These are phyloP conservation scores for Mrakia hoshinonis DNA, from an alignment of 768 basidiomycete genomes.

Conservation along the genomic window DNA sequence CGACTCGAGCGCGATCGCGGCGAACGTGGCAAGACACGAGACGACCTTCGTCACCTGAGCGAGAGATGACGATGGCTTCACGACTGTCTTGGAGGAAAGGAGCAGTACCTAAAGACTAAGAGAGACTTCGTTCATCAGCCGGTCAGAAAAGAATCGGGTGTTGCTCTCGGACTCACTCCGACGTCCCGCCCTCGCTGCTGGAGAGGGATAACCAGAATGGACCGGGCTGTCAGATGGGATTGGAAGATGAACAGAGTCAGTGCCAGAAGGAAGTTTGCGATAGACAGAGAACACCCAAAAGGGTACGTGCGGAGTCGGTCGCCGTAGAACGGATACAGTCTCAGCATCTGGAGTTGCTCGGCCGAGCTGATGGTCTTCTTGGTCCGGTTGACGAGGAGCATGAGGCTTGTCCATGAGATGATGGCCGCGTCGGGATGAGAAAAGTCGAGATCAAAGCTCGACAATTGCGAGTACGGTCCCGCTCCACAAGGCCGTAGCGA, in stretches of 20 bases:
- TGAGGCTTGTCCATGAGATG: not conserved
- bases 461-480: not conserved
- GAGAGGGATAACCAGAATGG: conserved; percentile 4
- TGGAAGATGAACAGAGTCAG: no score
- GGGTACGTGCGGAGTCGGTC: no score
- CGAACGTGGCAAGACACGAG: conserved; percentile 17
- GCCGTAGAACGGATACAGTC: not conserved
- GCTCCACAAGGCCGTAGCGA: not conserved
- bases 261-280: no score
- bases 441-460: not conserved
- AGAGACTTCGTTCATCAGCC: not conserved
- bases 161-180: not conserved
- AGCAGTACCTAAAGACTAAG: not conserved
- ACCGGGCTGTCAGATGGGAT: no score
- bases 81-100: not conserved
- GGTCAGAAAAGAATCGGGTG: not conserved
- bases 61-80: not conserved
- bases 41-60: conserved; percentile 4
- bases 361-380: not conserved
- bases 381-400: not conserved
- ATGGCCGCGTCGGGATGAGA: not conserved
- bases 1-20: conserved; percentile 7
- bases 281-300: no score
- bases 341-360: not conserved
- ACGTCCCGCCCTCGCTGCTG: not conserved